Evolutionary conservation across 75 land plant species (phyloP).

Genomic region (Cupressus sempervirens): DNA sequence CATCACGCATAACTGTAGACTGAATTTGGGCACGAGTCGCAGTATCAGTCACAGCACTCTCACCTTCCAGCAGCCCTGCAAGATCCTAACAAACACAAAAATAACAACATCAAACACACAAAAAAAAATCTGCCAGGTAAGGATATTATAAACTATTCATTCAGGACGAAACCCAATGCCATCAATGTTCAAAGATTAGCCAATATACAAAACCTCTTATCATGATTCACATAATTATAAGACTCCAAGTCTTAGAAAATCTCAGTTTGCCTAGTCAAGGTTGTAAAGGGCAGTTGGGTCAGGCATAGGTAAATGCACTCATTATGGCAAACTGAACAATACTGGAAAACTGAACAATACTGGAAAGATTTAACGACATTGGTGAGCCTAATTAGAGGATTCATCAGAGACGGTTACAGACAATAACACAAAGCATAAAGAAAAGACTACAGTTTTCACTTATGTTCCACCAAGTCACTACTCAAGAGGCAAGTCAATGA

Average conservation of each 20-base stretch:
- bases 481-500: neutral
- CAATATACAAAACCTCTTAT: neutral
- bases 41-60: slow-evolving; percentile 46
- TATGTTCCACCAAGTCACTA: no score
- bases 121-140: neutral
- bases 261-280: neutral
- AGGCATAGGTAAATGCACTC: neutral
- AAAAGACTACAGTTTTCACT: neutral
- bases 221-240: neutral
- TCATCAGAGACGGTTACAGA: neutral
- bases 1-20: slow-evolving; percentile 50
- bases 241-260: no score
- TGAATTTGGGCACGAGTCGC: slow-evolving; percentile 60
- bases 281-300: neutral
- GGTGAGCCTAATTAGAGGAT: neutral
- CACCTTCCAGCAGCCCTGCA: slow-evolving; percentile 68
- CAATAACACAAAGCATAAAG: neutral
- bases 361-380: neutral
- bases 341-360: no score
- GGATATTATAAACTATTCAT: neutral
- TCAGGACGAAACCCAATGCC: neutral
- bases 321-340: neutral
- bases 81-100: slow-evolving; percentile 30
- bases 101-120: neutral
- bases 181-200: neutral